These are phyloP conservation scores for Paramecium bursaria DNA, from an alignment of 73 alveolate genomes.

Conservation along the genomic window DNA sequence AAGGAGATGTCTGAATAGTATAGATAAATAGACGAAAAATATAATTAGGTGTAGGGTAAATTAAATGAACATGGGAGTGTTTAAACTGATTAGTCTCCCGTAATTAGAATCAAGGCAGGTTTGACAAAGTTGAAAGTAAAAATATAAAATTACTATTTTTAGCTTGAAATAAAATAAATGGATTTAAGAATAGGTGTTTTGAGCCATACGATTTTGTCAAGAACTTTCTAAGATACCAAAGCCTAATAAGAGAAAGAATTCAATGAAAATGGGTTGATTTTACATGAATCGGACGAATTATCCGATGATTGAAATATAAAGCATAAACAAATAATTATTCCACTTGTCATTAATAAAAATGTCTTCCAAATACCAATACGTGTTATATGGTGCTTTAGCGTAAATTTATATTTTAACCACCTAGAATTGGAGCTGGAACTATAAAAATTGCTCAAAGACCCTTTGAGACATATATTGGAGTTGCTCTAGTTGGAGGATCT, in stretches of 20 bases:
- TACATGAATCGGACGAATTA: conserved; percentile 56
- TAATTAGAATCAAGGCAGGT: conserved; percentile 62
- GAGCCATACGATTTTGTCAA: conserved; percentile 57
- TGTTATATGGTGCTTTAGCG: too few relatives aligned
- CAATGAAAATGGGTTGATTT: conserved; percentile 50
- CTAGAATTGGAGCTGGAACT: too few relatives aligned
- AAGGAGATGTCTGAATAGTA: conserved; percentile 63
- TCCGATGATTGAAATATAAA: too few relatives aligned
- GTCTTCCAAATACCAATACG: too few relatives aligned
- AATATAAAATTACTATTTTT: not conserved
- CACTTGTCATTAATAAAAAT: too few relatives aligned
- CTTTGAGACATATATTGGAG: too few relatives aligned
- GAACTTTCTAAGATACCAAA: conserved; percentile 57
- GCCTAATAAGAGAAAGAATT: conserved; percentile 48
- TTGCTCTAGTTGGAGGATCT: too few relatives aligned
- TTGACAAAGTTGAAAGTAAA: conserved; percentile 63
- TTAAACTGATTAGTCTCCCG: conserved; percentile 67
- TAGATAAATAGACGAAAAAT: conserved; percentile 57
- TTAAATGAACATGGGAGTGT: conserved; percentile 68
- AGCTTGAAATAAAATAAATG: conserved; percentile 68
- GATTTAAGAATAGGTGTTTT: conserved; percentile 68
- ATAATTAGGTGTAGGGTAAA: conserved; percentile 37
- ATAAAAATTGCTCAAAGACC: too few relatives aligned
- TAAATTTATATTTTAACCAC: too few relatives aligned
- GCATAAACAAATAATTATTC: too few relatives aligned